Evolutionary conservation across 2,329 filamentous ascomycete species (phyloP).

Genomic region (Nigrospora osmanthi): DNA sequence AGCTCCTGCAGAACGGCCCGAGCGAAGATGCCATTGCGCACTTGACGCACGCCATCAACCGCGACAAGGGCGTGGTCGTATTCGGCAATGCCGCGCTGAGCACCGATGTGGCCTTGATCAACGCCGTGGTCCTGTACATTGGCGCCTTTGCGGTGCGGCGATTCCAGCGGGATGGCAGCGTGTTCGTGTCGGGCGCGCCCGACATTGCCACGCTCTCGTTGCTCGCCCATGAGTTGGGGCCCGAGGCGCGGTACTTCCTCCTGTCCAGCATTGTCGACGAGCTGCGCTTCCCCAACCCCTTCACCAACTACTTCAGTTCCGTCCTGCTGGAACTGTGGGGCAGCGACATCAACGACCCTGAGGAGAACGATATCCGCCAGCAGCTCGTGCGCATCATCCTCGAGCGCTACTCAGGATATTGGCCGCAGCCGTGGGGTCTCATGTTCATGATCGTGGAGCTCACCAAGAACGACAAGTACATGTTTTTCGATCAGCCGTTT

Average conservation of each 20-base stretch:
- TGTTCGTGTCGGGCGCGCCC: conserved; percentile 57
- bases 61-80: conserved; percentile 49
- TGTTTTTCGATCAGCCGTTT: conserved; percentile 88
- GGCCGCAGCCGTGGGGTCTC: conserved; percentile 93
- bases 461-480: conserved; percentile 82
- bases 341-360: conserved; percentile 62
- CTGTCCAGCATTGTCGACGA: conserved; percentile 83
- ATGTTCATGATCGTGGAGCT: conserved; percentile 84
- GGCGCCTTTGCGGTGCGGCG: conserved; percentile 63
- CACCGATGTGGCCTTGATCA: conserved; percentile 64
- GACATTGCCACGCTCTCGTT: conserved; percentile 69
- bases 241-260: conserved; percentile 78
- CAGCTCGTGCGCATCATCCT: conserved; percentile 84
- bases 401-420: conserved; percentile 80
- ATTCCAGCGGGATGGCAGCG: conserved; percentile 49
- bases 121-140: conserved; percentile 77
- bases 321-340: conserved; percentile 79
- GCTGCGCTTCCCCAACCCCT: conserved; percentile 78
- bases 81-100: conserved; percentile 60
- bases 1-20: conserved; percentile 51
- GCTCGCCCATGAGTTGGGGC: conserved; percentile 64
- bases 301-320: conserved; percentile 90
- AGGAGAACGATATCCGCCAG: conserved; percentile 77
- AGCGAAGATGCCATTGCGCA: conserved; percentile 69
- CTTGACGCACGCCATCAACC: conserved; percentile 66